phyloP scores from a whole-genome alignment of 768 basidiomycete genomes.

The Leccinum disarticulatum region DNA sequence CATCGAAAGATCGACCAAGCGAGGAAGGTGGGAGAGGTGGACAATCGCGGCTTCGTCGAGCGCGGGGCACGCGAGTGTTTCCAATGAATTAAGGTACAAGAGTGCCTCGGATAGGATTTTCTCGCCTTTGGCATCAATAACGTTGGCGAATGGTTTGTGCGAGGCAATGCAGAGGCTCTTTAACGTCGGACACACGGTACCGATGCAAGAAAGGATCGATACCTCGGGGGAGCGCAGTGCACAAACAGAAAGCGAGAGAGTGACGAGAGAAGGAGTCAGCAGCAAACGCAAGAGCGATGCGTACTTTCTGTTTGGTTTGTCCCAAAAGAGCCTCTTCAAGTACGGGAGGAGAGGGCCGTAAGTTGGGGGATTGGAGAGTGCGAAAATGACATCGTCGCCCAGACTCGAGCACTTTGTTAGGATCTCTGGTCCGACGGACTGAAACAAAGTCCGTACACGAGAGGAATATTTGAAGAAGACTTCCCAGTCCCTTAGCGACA shows the following conservation, averaged over 20 bases:
- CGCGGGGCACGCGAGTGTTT: constrained; percentile 18
- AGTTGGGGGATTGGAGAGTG: constrained; percentile 25
- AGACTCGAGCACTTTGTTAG: constrained; percentile 4
- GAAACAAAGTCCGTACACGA: constrained; percentile 18
- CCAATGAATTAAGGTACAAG: constrained; percentile 17
- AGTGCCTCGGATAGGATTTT: constrained; percentile 24
- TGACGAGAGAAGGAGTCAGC: constrained; percentile 22
- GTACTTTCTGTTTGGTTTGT: constrained; percentile 11
- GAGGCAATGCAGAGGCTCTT: constrained; percentile 11
- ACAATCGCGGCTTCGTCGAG: constrained; percentile 22
- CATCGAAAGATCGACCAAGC: constrained; percentile 16
- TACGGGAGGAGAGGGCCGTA: constrained; percentile 22
- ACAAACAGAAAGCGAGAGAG: constrained; percentile 12
- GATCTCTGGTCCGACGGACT: not conserved
- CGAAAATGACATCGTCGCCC: constrained; percentile 24
- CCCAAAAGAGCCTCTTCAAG: constrained; percentile 24
- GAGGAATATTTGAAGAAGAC: constrained; percentile 28
- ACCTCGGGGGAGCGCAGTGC: constrained; percentile 16
- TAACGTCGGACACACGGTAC: constrained; percentile 22
- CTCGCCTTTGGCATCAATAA: constrained; percentile 13
- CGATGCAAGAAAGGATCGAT: constrained; percentile 22
- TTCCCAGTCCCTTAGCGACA: constrained; percentile 29
- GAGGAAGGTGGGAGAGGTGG: constrained; percentile 24
- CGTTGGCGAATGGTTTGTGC: not conserved
- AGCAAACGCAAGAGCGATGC: constrained; percentile 22